Evolutionary conservation across 345 rosid genomes (phyloP), one percentile per base, ranked within the genome.

Genomic region (Euphorbia peplus): DNA sequence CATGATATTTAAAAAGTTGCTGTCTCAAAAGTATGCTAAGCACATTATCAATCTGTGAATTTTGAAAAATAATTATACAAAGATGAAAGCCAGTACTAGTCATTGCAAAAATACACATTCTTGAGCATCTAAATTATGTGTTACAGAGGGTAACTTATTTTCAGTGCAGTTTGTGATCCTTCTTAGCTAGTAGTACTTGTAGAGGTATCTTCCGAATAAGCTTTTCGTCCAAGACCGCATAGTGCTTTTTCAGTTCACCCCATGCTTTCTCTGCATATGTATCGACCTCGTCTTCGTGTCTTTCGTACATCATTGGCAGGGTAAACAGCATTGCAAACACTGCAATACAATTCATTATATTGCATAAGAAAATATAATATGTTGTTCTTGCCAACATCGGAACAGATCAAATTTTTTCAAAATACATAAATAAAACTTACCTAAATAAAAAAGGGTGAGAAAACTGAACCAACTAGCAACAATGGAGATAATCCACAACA

Each of bases 391-490:
- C 37, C 37, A 32, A 32, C 37, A 32, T 6, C 37, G 37, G 37
- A 32, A 32, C 37, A 32, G 37, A 32, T 32, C 37, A 32, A 32
- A 32, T 32, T 32, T 6, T n/a, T 42, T 42, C 12, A 12, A 7
- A 7, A 42, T 42, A 14, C 13, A 42, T 42, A 7, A 53, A 28
- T 32, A 26, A 26, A 39, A 46, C 70, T 56, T 2, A 77, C 83
- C 70, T 39, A 77, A 70, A 67, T 79, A 82, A 46, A 74, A 52
- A 53, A 82, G 78, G 55, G 79, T 79, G 68, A 82, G 46, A 62
- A 82, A 74, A 61, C 62, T 73, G 69, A 76, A 82, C 85, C 83
- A 82, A 53, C 66, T 67, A 28, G 81, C 79, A 46, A 82, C 25
- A 60, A 82, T 67, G 30, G 85, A 82, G 67, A 79, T 14, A 54